A percentile compares a stretch with the other conserved stretches of the same genome.
Evolutionary conservation across 129 eudicot genomes (phyloP).

Genomic region (Erigeron canadensis): DNA sequence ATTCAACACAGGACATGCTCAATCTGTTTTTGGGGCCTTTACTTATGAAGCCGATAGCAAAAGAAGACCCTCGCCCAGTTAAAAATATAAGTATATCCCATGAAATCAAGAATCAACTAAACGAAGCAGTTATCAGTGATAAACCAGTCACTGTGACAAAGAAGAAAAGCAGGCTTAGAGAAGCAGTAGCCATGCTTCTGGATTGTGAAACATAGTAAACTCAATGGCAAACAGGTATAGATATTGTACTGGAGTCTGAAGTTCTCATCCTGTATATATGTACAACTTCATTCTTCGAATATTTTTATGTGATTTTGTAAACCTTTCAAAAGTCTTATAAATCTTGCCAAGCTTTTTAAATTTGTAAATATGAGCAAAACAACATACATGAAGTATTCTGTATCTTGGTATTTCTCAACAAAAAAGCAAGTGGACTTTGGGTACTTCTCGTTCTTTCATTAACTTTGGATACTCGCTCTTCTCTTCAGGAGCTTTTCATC

Average conservation of each 20-base stretch:
- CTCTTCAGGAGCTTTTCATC: background rate
- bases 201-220: conserved; percentile 29
- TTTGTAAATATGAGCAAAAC: background rate
- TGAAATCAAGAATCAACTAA: conserved; percentile 30
- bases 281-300: background rate
- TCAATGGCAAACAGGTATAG: conserved; percentile 5
- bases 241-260: background rate
- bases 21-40: conserved; percentile 66
- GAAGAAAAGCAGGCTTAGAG: conserved; percentile 69
- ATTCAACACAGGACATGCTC: conserved; percentile 74
- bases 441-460: background rate
- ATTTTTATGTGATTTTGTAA: background rate
- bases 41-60: conserved; percentile 35
- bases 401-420: background rate
- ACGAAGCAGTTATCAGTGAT: conserved; percentile 25
- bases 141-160: conserved; percentile 37
- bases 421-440: background rate
- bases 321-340: background rate
- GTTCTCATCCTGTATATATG: conserved; percentile 13
- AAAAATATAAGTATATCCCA: conserved; percentile 27
- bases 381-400: background rate
- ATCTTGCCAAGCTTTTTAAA: background rate
- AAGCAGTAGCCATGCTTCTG: conserved; percentile 62
- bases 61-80: conserved; percentile 28
- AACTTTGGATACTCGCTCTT: background rate